Evolutionary conservation across 2,329 filamentous ascomycete genomes (phyloP), one percentile per base, ranked within the genome.

Genomic region (Apiospora aurea): DNA sequence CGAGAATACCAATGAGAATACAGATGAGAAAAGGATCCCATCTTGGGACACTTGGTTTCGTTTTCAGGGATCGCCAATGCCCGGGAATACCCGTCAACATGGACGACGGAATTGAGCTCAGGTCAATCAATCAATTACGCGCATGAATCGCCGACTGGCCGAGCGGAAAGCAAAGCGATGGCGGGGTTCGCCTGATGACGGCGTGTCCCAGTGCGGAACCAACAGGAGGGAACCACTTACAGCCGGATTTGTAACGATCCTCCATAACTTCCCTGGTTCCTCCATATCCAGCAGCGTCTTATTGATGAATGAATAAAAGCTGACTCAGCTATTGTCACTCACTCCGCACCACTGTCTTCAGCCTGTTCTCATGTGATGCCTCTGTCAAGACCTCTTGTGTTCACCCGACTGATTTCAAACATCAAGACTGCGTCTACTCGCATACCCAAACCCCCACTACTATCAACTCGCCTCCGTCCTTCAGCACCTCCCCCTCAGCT

Each of bases 301-400:
- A 10, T 43, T 11, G 13, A 13, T 43, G 41, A 18, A 41, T 64
- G 57, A 64, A 64, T 64, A 64, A 64, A 64, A 64, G 57, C 57
- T 64, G 57, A 64, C 57, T 64, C 57, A 64, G 57, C 57, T 64
- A 41, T 41, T 64, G 57, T 14, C 57, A 64, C 57, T 64, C 57
- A 41, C 57, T 64, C 57, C 34, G 57, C 57, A 64, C 34, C 21
- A 10, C 21, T n/a, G 1, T 41, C 7, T 41, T 18, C 21, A 29
- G 5, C n/a, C 34, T 41, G 57, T 41, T 41, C 57, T 64, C 34
- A 11, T 64, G 57, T 13, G 34, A 64, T 64, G 57, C 29, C 57
- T 41, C 24, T 41, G 57, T n/a, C 21, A 41, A 64, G 57, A 64
- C 57, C 57, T 64, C 16, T 13, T n/a, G 57, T 41, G 34, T n/a